Percentiles rank a stretch among this genome's conserved stretches.
phyloP scores from a whole-genome alignment of 495 filamentous ascomycete genomes.

The Talaromyces liani region DNA sequence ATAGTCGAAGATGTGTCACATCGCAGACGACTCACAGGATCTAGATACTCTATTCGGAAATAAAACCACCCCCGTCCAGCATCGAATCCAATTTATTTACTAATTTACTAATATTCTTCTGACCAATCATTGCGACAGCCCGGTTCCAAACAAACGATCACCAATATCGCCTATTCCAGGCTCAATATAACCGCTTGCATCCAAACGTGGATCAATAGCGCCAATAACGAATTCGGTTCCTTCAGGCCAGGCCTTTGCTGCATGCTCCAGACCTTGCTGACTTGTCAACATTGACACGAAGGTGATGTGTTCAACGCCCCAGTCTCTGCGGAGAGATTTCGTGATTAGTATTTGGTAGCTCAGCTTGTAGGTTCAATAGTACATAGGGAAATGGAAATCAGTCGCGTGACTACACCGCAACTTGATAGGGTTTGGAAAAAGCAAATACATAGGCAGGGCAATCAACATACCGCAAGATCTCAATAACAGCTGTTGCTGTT shows the following conservation, averaged over 20 bases:
- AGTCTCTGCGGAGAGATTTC: constrained; percentile 42
- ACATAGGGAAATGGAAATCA: background rate
- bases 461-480: constrained; percentile 50
- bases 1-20: background rate
- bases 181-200: constrained; percentile 70
- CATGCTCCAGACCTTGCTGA: constrained; percentile 52
- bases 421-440: background rate
- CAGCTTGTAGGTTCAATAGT: background rate
- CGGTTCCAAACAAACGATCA: constrained; percentile 77
- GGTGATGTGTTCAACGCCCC: constrained; percentile 72
- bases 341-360: background rate
- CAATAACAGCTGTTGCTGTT: constrained; percentile 75
- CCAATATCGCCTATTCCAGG: constrained; percentile 85
- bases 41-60: background rate
- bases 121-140: constrained; percentile 1
- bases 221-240: constrained; percentile 71
- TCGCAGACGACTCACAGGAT: background rate
- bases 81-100: background rate
- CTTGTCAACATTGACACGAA: constrained; percentile 66
- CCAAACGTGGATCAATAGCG: constrained; percentile 61
- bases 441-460: background rate
- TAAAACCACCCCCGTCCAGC: background rate
- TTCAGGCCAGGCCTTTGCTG: constrained; percentile 62
- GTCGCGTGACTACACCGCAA: constrained; percentile 5
- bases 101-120: background rate